Evolutionary conservation across 331 rosid species (phyloP).

Genomic region (Rhamnella rubrinervis): DNA sequence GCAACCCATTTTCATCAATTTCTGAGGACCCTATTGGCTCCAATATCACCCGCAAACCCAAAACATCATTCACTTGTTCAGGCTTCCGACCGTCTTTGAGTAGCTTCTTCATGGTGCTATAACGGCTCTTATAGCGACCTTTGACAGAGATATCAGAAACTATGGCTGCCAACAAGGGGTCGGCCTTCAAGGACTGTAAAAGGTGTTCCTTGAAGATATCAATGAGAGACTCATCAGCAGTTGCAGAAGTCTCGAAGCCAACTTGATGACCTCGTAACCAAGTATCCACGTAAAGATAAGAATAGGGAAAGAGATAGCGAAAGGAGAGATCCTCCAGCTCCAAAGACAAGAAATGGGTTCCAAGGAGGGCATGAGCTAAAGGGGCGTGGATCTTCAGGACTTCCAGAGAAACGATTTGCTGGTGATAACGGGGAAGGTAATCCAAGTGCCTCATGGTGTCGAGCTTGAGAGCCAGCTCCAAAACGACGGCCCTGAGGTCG

Average conservation of each 20-base stretch:
- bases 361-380: conserved; percentile 77
- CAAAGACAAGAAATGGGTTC: conserved; percentile 61
- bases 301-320: conserved; percentile 74
- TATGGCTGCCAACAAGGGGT: conserved; percentile 45
- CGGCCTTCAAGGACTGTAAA: conserved; percentile 47
- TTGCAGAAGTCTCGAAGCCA: neutral
- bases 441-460: conserved; percentile 78
- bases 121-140: conserved; percentile 88
- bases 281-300: conserved; percentile 68
- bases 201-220: conserved; percentile 60
- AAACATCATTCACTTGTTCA: conserved; percentile 75
- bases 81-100: conserved; percentile 86
- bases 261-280: conserved; percentile 72
- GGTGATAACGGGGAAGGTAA: conserved; percentile 72
- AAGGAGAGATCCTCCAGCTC: conserved; percentile 88
- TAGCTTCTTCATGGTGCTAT: conserved; percentile 91
- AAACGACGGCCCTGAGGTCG: conserved; percentile 74
- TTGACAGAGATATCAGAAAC: conserved; percentile 55
- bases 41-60: conserved; percentile 80
- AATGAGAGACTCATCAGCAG: conserved; percentile 50
- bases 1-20: conserved; percentile 29
- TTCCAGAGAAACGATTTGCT: conserved; percentile 66
- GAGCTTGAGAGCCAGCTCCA: conserved; percentile 71
- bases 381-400: conserved; percentile 85
- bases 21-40: conserved; percentile 48